Percentiles rank a stretch among this genome's conserved stretches.
Conservation (phyloP, 2,329 filamentous ascomycete species). For the Fusarium metavorans region DNA sequence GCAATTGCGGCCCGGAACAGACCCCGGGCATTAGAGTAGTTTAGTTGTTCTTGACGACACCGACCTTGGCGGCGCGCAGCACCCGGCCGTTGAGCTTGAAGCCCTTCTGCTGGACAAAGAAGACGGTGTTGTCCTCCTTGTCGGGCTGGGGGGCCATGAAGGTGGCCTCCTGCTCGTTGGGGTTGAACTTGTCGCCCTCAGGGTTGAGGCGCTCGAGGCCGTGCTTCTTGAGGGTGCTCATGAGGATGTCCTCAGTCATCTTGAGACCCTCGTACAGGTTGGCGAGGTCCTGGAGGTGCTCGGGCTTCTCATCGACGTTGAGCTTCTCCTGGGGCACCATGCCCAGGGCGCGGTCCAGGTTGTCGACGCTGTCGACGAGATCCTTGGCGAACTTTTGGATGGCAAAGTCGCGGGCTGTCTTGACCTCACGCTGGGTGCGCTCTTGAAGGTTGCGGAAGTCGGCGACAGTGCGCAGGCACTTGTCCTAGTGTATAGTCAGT, state of each 20-base stretch:
- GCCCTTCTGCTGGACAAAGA: conserved; percentile 94
- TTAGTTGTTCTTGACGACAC: conserved; percentile 87
- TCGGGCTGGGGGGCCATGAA: conserved; percentile 91
- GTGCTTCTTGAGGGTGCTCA: conserved; percentile 92
- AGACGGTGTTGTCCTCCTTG: conserved; percentile 91
- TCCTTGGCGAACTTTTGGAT: conserved; percentile 97
- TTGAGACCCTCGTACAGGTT: conserved; percentile 90
- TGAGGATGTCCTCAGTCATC: conserved; percentile 93
- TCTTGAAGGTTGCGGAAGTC: conserved; percentile 99
- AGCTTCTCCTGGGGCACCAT: conserved; percentile 84
- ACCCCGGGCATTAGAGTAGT: conserved; percentile 16
- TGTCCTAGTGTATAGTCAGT: conserved; percentile 72
- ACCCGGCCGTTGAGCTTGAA: conserved; percentile 93
- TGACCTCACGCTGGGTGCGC: conserved; percentile 90
- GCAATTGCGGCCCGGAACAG: conserved; percentile 32
- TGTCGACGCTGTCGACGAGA: conserved; percentile 94
- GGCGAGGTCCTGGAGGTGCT: conserved; percentile 76
- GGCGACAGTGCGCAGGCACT: conserved; percentile 91
- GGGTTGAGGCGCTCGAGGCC: conserved; percentile 92
- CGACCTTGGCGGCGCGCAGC: conserved; percentile 92
- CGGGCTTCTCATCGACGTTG: conserved; percentile 60
- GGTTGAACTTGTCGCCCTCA: conserved; percentile 88
- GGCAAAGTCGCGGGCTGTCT: conserved; percentile 88
- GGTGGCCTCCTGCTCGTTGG: conserved; percentile 95
- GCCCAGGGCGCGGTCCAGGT: conserved; percentile 90